Conservation (phyloP, 371 early-diverging fungal genomes). For the Phascolomyces articulosus region DNA sequence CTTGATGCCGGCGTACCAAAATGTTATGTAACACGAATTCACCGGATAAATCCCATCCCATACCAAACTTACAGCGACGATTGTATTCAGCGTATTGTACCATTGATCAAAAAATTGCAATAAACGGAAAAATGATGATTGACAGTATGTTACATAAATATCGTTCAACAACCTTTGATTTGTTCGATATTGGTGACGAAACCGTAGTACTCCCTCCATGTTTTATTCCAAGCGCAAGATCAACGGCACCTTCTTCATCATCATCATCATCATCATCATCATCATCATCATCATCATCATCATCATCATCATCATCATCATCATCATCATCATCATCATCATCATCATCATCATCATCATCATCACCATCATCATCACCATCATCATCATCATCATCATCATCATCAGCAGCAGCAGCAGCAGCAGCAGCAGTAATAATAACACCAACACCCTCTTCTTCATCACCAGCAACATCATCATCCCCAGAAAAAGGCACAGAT, state of each 20-base stretch:
- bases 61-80: slow-evolving; percentile 7
- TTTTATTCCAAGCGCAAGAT: neutral
- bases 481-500: no score
- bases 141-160: neutral
- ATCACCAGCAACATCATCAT: no score
- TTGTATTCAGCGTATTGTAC: slow-evolving; percentile 1
- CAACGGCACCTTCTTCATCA: neutral
- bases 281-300: neutral
- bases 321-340: no score
- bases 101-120: slow-evolving; percentile 14
- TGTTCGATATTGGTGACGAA: neutral
- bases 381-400: neutral
- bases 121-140: slow-evolving; percentile 4
- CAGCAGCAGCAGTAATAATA: no score
- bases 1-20: slow-evolving; percentile 9
- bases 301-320: no score
- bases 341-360: neutral
- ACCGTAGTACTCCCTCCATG: neutral
- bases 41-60: slow-evolving; percentile 1
- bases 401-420: neutral
- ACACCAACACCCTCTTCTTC: no score
- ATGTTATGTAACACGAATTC: slow-evolving; percentile 9
- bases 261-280: neutral
- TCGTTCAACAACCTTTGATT: neutral
- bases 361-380: neutral